Percentiles rank a stretch among this genome's conserved stretches.
Conservation (phyloP, 2,329 filamentous ascomycete species). For the Mycogone perniciosa region DNA sequence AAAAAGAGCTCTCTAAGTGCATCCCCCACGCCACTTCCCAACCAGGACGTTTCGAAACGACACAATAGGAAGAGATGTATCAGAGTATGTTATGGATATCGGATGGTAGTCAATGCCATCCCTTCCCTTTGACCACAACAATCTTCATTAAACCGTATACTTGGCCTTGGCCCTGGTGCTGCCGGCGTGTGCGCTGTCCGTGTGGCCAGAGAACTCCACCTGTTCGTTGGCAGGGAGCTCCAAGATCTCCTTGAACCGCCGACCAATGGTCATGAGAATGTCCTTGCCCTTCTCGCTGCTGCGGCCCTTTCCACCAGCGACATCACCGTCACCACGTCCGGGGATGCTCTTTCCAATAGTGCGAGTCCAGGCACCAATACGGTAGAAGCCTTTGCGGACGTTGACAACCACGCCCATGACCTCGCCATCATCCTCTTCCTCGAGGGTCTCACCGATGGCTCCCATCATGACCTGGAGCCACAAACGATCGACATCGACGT, state of each 20-base stretch:
- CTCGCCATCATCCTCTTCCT: constrained; percentile 89
- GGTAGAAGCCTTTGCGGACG: constrained; percentile 96
- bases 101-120: constrained; percentile 19
- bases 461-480: constrained; percentile 97
- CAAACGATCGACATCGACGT: constrained; percentile 83
- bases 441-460: constrained; percentile 94
- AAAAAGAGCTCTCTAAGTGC: constrained; percentile 7
- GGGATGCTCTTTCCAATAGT: constrained; percentile 82
- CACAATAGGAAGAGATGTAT: neutral
- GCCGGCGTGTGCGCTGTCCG: constrained; percentile 84
- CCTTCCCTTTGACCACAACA: constrained; percentile 8
- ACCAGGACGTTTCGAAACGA: neutral
- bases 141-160: constrained; percentile 61
- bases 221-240: constrained; percentile 68
- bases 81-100: constrained; percentile 17
- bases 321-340: constrained; percentile 65
- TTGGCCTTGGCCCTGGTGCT: constrained; percentile 96
- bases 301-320: constrained; percentile 71
- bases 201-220: constrained; percentile 95
- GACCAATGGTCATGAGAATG: constrained; percentile 76
- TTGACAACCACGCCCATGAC: constrained; percentile 99
- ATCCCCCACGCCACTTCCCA: neutral
- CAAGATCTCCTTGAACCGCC: constrained; percentile 87
- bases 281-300: constrained; percentile 77
- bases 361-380: constrained; percentile 94